These are phyloP conservation scores for Myriangium duriaei DNA, from an alignment of 2,329 filamentous ascomycete species.

Conservation along the genomic window DNA sequence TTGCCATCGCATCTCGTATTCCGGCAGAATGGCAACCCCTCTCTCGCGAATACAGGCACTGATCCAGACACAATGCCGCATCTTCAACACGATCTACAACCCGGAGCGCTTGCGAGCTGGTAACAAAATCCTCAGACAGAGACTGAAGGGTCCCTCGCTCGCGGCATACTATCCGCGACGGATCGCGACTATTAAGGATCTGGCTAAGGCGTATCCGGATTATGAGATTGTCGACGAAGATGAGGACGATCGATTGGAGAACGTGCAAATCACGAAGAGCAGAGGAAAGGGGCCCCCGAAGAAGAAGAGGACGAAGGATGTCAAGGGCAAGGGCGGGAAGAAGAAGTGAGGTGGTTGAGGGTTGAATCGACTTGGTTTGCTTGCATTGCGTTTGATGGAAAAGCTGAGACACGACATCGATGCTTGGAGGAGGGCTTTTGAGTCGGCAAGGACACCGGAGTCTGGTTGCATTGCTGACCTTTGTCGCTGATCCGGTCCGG, in stretches of 20 bases:
- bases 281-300: slow-evolving; percentile 81
- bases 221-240: slow-evolving; percentile 60
- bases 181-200: slow-evolving; percentile 57
- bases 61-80: slow-evolving; percentile 67
- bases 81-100: slow-evolving; percentile 89
- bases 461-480: too few species aligned
- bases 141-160: slow-evolving; percentile 69
- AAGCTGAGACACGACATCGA: too few species aligned
- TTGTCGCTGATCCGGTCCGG: too few species aligned
- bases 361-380: too few species aligned
- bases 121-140: slow-evolving; percentile 83
- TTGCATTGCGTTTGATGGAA: too few species aligned
- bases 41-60: slow-evolving; percentile 5
- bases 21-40: slow-evolving; percentile 12
- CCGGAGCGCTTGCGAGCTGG: slow-evolving; percentile 69
- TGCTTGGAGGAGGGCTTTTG: too few species aligned
- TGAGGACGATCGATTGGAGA: slow-evolving; percentile 69
- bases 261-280: slow-evolving; percentile 48
- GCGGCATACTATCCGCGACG: slow-evolving; percentile 80
- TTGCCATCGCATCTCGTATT: too few species aligned
- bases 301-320: slow-evolving; percentile 57
- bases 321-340: slow-evolving; percentile 7
- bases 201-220: slow-evolving; percentile 58
- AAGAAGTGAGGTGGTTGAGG: slow-evolving; percentile 6
- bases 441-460: too few species aligned